Conservation (phyloP, 1,139 yeast species). For the Suhomyces atakaporum region DNA sequence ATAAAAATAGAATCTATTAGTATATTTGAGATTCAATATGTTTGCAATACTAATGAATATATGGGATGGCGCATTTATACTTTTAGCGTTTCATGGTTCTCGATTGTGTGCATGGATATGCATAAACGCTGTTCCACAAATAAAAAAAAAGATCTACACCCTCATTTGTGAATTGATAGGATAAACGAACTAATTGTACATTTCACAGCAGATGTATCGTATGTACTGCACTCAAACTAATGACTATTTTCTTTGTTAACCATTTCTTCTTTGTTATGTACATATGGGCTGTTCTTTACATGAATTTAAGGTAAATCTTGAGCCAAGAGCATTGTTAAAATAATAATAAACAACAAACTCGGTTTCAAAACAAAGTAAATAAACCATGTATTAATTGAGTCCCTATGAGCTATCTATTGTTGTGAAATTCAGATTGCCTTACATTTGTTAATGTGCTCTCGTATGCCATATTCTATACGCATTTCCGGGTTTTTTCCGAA, state of each 20-base stretch:
- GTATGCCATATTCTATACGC: too few relatives aligned
- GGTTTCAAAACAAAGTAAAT: too few relatives aligned
- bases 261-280: neutral
- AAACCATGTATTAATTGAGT: too few relatives aligned
- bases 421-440: too few relatives aligned
- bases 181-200: neutral
- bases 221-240: too few relatives aligned
- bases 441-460: too few relatives aligned
- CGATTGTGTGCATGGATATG: neutral
- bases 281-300: slow-evolving; percentile 1
- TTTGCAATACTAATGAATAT: slow-evolving; percentile 13
- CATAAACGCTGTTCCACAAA: too few relatives aligned
- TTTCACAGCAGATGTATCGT: neutral
- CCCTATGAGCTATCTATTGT: too few relatives aligned
- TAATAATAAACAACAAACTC: too few relatives aligned
- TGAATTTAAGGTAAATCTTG: neutral
- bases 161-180: too few relatives aligned
- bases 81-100: neutral
- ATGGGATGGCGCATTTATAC: slow-evolving; percentile 2
- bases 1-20: slow-evolving; percentile 8
- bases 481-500: too few relatives aligned
- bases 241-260: neutral
- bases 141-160: too few relatives aligned
- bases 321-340: neutral
- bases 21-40: slow-evolving; percentile 5